Percentiles rank a stretch among this genome's conserved stretches.
phyloP scores from a whole-genome alignment of 106 monocot species.

The Allium fistulosum region DNA sequence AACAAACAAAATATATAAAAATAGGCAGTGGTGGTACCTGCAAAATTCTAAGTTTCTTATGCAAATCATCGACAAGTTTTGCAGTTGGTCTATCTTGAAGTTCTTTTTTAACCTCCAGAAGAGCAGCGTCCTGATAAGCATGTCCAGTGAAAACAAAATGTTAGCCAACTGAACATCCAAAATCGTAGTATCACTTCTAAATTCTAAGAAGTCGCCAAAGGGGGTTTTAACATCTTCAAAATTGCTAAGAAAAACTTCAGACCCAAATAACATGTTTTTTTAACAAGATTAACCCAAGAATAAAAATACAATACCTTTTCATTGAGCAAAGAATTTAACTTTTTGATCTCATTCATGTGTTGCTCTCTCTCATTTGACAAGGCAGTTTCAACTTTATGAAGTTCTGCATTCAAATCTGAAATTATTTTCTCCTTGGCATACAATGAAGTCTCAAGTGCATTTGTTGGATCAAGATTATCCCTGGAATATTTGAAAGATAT shows the following conservation, averaged over 20 bases:
- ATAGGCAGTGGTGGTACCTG: slow-evolving; percentile 51
- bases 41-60: slow-evolving; percentile 90
- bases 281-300: not conserved
- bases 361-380: slow-evolving; percentile 77
- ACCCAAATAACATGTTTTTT: not conserved
- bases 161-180: not conserved
- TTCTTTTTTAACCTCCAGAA: slow-evolving; percentile 67
- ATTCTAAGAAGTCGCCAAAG: not conserved
- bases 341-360: slow-evolving; percentile 77
- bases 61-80: slow-evolving; percentile 88
- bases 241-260: not conserved
- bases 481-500: slow-evolving; percentile 25
- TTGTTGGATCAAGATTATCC: slow-evolving; percentile 61
- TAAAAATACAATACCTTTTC: slow-evolving; percentile 57
- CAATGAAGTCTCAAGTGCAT: slow-evolving; percentile 77
- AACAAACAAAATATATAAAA: not conserved
- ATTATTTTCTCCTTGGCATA: slow-evolving; percentile 96
- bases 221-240: not conserved
- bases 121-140: slow-evolving; percentile 49
- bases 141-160: not conserved
- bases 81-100: slow-evolving; percentile 83
- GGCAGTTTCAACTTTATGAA: slow-evolving; percentile 73
- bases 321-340: slow-evolving; percentile 62
- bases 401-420: slow-evolving; percentile 85
- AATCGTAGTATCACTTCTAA: not conserved